These are phyloP conservation scores for Suillus subluteus DNA, from an alignment of 768 basidiomycete genomes.

Conservation along the genomic window DNA sequence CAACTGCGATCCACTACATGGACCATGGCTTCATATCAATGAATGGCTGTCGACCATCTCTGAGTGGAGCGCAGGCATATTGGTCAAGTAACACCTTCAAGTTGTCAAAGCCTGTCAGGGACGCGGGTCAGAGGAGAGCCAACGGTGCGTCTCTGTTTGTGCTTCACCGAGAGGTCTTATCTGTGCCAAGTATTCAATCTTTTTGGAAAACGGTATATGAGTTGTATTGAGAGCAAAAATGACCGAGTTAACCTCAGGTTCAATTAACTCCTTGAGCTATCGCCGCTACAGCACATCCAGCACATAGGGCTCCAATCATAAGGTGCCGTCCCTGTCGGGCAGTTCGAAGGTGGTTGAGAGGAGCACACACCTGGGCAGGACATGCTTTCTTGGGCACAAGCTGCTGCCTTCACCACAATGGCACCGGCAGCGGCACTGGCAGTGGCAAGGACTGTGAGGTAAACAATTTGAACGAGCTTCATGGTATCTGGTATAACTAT, in stretches of 20 bases:
- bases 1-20: too few species aligned
- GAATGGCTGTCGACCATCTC: background rate
- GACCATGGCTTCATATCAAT: too few species aligned
- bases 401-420: too few species aligned
- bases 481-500: background rate
- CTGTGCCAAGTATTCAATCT: background rate
- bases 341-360: too few species aligned
- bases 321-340: too few species aligned
- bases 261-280: too few species aligned
- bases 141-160: background rate
- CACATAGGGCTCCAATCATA: too few species aligned
- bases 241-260: background rate
- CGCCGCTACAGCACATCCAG: too few species aligned
- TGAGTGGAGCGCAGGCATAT: background rate
- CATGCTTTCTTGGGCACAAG: too few species aligned
- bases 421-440: slow-evolving; percentile 8
- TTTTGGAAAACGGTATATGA: background rate
- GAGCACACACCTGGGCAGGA: too few species aligned
- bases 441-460: slow-evolving; percentile 30
- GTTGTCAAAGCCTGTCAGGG: background rate
- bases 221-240: background rate
- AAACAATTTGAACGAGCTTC: background rate
- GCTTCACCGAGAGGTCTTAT: background rate
- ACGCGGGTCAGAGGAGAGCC: background rate
- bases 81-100: background rate